Conservation (phyloP, 306 rosid species). For the Dalbergia oliveri region DNA sequence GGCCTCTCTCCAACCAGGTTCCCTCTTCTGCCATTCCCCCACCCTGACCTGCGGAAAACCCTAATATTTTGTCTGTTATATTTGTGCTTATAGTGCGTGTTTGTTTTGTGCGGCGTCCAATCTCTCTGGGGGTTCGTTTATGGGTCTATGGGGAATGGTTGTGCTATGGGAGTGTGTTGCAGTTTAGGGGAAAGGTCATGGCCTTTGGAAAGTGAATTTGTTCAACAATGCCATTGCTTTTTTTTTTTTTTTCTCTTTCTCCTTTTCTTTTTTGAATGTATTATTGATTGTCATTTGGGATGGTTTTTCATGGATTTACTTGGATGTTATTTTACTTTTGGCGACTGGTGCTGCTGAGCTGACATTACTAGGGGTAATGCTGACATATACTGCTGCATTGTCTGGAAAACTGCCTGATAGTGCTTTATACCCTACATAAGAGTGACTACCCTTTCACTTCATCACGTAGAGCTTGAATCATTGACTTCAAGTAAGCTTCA, state of each 20-base stretch:
- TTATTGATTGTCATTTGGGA: no score
- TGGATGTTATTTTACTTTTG: no score
- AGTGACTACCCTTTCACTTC: no score
- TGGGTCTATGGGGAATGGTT: slow-evolving; percentile 1
- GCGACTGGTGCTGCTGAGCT: no score
- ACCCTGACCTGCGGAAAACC: neutral
- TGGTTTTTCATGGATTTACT: no score
- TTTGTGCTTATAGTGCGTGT: neutral
- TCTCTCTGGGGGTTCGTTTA: slow-evolving; percentile 4
- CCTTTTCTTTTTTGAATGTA: neutral
- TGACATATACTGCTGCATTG: no score
- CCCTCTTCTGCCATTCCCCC: slow-evolving; percentile 14
- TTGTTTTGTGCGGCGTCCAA: slow-evolving; percentile 5
- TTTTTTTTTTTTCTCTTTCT: neutral
- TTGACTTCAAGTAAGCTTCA: no score
- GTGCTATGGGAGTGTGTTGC: slow-evolving; percentile 1
- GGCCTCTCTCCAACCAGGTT: slow-evolving; percentile 93
- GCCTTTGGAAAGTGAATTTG: slow-evolving; percentile 25
- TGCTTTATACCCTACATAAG: no score
- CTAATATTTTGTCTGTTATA: slow-evolving; percentile 3
- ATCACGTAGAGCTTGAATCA: no score
- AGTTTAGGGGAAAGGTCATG: slow-evolving; percentile 26
- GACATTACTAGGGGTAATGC: no score
- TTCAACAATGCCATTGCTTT: slow-evolving; percentile 3
- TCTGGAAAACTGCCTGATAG: no score